Evolutionary conservation across 441 rosid genomes (phyloP).

Genomic region (Bruguiera hainesii): DNA sequence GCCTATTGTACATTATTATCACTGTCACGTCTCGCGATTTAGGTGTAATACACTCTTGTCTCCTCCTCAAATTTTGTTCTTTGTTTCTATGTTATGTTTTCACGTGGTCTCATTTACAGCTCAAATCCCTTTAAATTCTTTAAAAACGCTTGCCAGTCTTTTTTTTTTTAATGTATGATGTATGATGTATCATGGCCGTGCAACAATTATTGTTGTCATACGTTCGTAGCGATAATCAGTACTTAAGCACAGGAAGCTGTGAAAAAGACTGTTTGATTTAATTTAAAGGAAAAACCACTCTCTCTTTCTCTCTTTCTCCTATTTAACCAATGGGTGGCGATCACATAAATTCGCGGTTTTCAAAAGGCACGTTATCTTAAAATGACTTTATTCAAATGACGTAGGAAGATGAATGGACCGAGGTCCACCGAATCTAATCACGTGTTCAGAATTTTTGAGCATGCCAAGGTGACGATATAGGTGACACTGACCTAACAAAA

Average conservation of each 20-base stretch:
- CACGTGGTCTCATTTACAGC: too few species aligned
- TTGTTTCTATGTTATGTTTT: background rate
- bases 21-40: background rate
- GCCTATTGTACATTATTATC: background rate
- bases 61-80: background rate
- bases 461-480: background rate
- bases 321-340: background rate
- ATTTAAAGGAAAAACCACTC: background rate
- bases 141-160: too few species aligned
- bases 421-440: constrained; percentile 12
- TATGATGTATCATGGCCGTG: too few species aligned
- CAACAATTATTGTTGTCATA: too few species aligned
- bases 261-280: background rate
- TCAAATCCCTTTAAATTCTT: too few species aligned
- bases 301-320: background rate
- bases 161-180: too few species aligned
- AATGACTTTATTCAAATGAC: background rate
- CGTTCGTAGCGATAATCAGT: background rate
- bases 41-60: background rate
- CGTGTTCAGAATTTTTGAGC: constrained; percentile 6
- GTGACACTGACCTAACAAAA: constrained; percentile 6
- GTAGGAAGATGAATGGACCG: background rate
- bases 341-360: background rate
- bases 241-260: background rate
- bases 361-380: background rate